Conservation (phyloP, 352 stramenopile species). For the Globisporangium cederbergense region DNA sequence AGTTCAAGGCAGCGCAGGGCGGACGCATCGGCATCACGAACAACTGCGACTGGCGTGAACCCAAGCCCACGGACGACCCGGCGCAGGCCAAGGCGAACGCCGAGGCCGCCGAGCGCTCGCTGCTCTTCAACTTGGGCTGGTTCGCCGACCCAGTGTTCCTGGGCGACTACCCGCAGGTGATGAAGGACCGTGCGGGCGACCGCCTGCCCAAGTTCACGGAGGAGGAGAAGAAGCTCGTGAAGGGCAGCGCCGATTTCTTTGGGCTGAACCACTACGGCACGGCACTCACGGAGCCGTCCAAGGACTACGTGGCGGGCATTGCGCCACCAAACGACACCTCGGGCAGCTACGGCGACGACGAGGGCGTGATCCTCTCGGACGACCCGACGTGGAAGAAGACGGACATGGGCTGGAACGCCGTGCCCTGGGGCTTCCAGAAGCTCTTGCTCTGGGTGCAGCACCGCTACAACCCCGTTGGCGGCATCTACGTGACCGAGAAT, state of each 20-base stretch:
- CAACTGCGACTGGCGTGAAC: conserved; percentile 88
- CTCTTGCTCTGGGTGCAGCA: conserved; percentile 88
- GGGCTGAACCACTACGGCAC: conserved; percentile 94
- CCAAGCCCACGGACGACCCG: conserved; percentile 40
- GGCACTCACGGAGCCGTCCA: conserved; percentile 34
- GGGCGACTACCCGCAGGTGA: conserved; percentile 91
- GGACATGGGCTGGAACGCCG: conserved; percentile 78
- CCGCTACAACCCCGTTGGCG: conserved; percentile 68
- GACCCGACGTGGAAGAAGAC: conserved; percentile 70
- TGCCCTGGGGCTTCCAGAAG: conserved; percentile 82
- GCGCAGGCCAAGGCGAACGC: conserved; percentile 52
- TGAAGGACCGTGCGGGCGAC: conserved; percentile 78
- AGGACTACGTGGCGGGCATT: conserved; percentile 28
- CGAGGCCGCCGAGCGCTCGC: conserved; percentile 69
- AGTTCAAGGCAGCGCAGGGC: conserved; percentile 65
- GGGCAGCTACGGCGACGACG: conserved; percentile 36
- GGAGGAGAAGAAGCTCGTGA: conserved; percentile 73
- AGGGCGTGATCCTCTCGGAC: conserved; percentile 33
- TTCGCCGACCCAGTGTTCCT: conserved; percentile 90
- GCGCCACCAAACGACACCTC: conserved; percentile 16
- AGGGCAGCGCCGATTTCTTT: conserved; percentile 91
- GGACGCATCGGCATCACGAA: conserved; percentile 91
- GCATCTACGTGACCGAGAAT: conserved; percentile 93
- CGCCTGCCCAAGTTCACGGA: conserved; percentile 89
- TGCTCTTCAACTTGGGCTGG: conserved; percentile 90